Base-by-base conservation (phyloP, 2,329 filamentous ascomycete species). In the Neodidymelliopsis sp. region DNA sequence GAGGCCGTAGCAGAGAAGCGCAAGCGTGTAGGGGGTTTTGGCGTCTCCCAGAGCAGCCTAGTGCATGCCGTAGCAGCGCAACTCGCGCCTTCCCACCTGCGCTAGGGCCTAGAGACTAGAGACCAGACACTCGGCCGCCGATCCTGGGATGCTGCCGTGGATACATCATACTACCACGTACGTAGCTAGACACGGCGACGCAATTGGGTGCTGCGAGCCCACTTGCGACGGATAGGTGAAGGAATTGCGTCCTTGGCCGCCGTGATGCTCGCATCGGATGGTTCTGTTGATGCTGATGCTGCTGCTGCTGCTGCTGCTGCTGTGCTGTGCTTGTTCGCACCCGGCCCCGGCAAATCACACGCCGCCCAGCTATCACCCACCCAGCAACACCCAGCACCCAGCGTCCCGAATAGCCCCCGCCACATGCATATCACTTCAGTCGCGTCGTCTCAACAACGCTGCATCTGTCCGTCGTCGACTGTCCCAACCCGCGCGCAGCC, bases 361-460 rank as follows among this genome's bases (percentile, higher is more conserved):
- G 19, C 22, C 46, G 42, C 46, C 38, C 48, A 47, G 59, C 57
- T 59, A 62, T 59, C 53, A 40, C 46, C 38, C 48, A 47, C 57
- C 57, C 57, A 62, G 57, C 53, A 48, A 45, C 38, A 45, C 42
- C 34, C 27, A 31, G 15, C 6, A 16, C 45, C 49, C 16, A n/a
- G n/a, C 33, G 34, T 33, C 37, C 34, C 34, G 31, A 31, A 30
- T 34, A 47, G 43, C 40, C 41, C 53, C 53, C 43, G 49, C 56
- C 53, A 42, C 57, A 49, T 58, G 56, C 61, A 64, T 60, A 57
- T 57, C 54, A 46, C 52, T 34, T 45, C 54, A 42, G 25, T 46
- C 53, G 46, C 38, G 52, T 54, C 39, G 49, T 46, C 57, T 53
- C 57, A 60, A 60, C 57, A 55, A 55, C 49, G 22, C 41, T 31